Evolutionary conservation across 1,139 yeast genomes (phyloP).

Genomic region (Geotrichum cucujoidarum): DNA sequence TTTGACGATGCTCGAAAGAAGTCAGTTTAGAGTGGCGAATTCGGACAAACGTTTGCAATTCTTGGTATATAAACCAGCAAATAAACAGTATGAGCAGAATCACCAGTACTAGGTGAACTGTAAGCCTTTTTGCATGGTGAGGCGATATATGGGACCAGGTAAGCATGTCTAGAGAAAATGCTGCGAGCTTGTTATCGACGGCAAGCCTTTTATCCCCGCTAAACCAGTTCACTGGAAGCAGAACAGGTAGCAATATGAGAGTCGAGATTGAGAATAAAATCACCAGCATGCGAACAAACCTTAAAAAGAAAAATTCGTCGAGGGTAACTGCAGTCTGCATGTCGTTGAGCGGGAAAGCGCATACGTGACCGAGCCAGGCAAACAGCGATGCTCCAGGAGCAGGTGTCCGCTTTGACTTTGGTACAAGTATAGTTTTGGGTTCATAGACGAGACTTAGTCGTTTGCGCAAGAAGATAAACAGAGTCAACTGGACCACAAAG

Average conservation of each 20-base stretch:
- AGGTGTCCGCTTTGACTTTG: constrained; percentile 21
- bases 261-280: constrained; percentile 22
- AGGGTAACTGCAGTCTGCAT: constrained; percentile 27
- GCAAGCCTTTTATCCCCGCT: constrained; percentile 7
- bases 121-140: constrained; percentile 21
- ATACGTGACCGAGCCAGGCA: constrained; percentile 27
- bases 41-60: constrained; percentile 27
- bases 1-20: constrained; percentile 22
- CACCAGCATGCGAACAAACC: constrained; percentile 30
- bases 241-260: constrained; percentile 25
- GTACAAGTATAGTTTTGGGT: constrained; percentile 30
- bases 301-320: constrained; percentile 35
- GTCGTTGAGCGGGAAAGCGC: constrained; percentile 19
- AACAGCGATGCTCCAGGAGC: constrained; percentile 23
- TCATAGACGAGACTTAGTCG: constrained; percentile 30
- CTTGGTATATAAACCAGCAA: constrained; percentile 24
- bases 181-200: constrained; percentile 1
- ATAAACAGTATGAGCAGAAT: constrained; percentile 21
- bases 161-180: constrained; percentile 27
- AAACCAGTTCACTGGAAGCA: constrained; percentile 30
- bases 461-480: constrained; percentile 29
- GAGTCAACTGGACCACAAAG: constrained; percentile 25
- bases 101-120: constrained; percentile 30
- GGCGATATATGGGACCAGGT: constrained; percentile 31
- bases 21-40: constrained; percentile 27